These are phyloP conservation scores for Cephalotrichum gorgonifer DNA, from an alignment of 2,329 filamentous ascomycete genomes.

Conservation along the genomic window DNA sequence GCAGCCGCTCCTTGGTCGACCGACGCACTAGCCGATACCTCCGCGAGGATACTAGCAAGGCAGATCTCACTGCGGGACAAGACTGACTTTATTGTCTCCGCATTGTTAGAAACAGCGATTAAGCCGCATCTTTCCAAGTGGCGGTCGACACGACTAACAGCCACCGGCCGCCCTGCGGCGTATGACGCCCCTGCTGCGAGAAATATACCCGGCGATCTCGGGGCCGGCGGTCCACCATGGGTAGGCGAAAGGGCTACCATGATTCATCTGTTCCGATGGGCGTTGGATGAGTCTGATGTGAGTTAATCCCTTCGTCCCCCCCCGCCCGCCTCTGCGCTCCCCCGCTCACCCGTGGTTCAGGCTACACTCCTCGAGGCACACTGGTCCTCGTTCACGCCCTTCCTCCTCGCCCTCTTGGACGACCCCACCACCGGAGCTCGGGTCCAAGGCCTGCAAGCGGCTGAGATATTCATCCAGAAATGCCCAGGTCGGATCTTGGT, in stretches of 20 bases:
- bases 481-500: conserved; percentile 43
- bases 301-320: conserved; percentile 14
- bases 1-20: not conserved
- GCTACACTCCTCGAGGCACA: conserved; percentile 34
- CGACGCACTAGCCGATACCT: not conserved
- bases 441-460: conserved; percentile 41
- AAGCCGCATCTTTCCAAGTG: not conserved
- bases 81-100: conserved; percentile 1
- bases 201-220: not conserved
- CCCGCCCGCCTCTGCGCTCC: not conserved
- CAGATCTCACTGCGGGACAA: not conserved
- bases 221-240: not conserved
- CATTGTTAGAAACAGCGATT: not conserved
- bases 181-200: not conserved
- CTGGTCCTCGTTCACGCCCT: conserved; percentile 62
- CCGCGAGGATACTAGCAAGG: not conserved
- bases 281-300: conserved; percentile 39
- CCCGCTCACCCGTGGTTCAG: conserved; percentile 16
- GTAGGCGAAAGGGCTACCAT: not conserved
- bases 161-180: not conserved
- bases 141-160: not conserved
- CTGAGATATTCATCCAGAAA: conserved; percentile 42
- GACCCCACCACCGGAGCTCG: conserved; percentile 46
- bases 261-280: conserved; percentile 46
- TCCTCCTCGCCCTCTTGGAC: conserved; percentile 59